Base-by-base conservation (phyloP, 768 basidiomycete genomes). In the Psilocybe cubensis region DNA sequence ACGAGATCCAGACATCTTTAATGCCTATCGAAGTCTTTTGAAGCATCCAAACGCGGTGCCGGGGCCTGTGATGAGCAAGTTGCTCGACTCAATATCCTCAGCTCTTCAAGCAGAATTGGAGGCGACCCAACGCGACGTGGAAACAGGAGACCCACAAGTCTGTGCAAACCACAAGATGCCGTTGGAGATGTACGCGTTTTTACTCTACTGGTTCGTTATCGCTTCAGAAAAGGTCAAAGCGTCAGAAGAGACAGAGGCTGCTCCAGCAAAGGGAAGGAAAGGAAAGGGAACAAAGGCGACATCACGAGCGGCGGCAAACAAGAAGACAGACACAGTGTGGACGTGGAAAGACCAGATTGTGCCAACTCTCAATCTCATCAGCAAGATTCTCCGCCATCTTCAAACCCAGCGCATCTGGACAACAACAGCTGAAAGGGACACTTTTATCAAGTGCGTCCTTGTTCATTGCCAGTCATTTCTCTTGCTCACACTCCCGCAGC, bases 131-230 rank as follows among this genome's bases (percentile, higher is more conserved):
- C 82, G 81, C 51, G 91, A 94, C 61, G 72, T 91, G 23, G 87
- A 91, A 8, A 76, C 82, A 5, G 91, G 89, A 24, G 84, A 88
- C 47, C 82, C 86, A 56, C 79, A 88, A 55, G 76, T 79, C 1
- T 79, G 83, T 64, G 71, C 81, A 60, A 66, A 76, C 0, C 94
- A 94, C 71, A 91, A 88, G 69, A 61, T 68, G 3, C 85, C 93
- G 0, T 78, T 99, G 58, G 97, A 98, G 70, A 87, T 91, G 79
- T 98, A 93, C 70, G 91, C 89, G 6, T 98, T 98, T 69, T 76
- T 98, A 23, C 73, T 97, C n/a, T 81, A 88, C 58, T 98, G 95
- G 95, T 96, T 96, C 68, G 90, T 92, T 14, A 74, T 77, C 10
- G 87, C 87, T 0, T 89, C 87, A 1, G 94, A 96, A 72, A 90